phyloP scores from a whole-genome alignment of 2,329 filamentous ascomycete genomes.

The Neospermospora avenae region DNA sequence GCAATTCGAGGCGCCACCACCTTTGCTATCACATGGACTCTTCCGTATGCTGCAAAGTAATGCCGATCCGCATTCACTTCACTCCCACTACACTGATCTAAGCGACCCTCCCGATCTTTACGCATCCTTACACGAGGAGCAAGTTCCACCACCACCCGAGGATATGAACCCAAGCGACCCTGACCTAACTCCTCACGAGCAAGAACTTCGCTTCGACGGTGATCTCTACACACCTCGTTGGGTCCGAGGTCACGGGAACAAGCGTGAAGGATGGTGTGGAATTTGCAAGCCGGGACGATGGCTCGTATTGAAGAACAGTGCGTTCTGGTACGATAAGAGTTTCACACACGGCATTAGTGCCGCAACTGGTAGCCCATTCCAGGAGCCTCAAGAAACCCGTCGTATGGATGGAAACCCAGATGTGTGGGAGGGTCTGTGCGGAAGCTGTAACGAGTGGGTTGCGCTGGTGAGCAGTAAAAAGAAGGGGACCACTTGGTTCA shows the following conservation, averaged over 20 bases:
- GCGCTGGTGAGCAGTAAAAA: constrained; percentile 81
- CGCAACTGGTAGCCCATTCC: constrained; percentile 74
- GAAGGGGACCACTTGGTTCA: constrained; percentile 89
- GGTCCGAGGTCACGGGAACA: constrained; percentile 83
- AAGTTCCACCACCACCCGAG: constrained; percentile 69
- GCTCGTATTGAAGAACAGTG: constrained; percentile 86
- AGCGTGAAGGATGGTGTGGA: constrained; percentile 86
- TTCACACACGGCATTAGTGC: constrained; percentile 86
- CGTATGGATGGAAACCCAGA: constrained; percentile 78
- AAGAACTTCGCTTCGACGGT: constrained; percentile 73
- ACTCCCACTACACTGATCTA: constrained; percentile 68
- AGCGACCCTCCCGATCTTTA: constrained; percentile 77
- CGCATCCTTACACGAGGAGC: constrained; percentile 70
- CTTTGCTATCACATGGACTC: constrained; percentile 65
- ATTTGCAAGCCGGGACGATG: constrained; percentile 83
- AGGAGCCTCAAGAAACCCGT: constrained; percentile 70
- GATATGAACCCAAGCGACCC: constrained; percentile 79
- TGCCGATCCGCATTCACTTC: constrained; percentile 63
- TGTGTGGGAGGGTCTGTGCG: constrained; percentile 77
- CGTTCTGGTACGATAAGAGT: constrained; percentile 91
- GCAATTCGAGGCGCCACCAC: constrained; percentile 56
- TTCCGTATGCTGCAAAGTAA: constrained; percentile 75
- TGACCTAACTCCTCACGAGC: constrained; percentile 73
- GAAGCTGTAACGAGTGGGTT: constrained; percentile 78
- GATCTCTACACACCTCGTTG: constrained; percentile 81